These are phyloP conservation scores for Pistacia integerrima DNA, from an alignment of 345 rosid species.

Conservation along the genomic window DNA sequence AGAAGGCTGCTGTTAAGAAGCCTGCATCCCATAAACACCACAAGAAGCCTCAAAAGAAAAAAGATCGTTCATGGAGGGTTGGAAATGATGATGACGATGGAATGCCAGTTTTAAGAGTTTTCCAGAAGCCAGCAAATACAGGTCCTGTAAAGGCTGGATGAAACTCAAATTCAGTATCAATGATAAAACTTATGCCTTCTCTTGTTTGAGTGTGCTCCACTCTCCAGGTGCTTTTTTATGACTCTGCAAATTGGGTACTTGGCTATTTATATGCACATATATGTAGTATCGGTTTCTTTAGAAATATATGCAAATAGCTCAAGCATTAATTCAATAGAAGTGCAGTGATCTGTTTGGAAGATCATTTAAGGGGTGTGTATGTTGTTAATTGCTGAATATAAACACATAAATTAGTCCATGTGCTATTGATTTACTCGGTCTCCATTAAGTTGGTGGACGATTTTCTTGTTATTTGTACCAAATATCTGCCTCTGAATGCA, in stretches of 20 bases:
- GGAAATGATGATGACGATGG: constrained; percentile 63
- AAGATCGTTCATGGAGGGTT: constrained; percentile 70
- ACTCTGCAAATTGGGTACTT: not conserved
- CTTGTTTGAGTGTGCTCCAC: not conserved
- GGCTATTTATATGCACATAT: not conserved
- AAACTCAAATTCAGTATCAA: constrained; percentile 13
- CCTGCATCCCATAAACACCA: constrained; percentile 63
- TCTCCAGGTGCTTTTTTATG: not conserved
- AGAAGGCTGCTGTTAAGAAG: constrained; percentile 51
- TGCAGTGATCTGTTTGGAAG: constrained; percentile 1
- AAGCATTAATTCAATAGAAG: not conserved
- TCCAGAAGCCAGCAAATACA: constrained; percentile 61
- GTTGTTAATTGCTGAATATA: not conserved
- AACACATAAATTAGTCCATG: not conserved
- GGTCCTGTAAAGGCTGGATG: constrained; percentile 50
- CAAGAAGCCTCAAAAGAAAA: constrained; percentile 71
- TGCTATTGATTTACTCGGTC: not conserved
- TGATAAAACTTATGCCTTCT: not conserved
- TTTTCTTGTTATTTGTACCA: not conserved
- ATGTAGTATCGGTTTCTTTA: not conserved
- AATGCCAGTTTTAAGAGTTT: constrained; percentile 69
- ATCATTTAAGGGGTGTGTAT: not conserved
- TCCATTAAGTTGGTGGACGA: not conserved
- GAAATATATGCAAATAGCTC: not conserved
- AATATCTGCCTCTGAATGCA: not conserved